Base-by-base conservation (phyloP, 2,329 filamentous ascomycete species). In the Scedosporium boydii region DNA sequence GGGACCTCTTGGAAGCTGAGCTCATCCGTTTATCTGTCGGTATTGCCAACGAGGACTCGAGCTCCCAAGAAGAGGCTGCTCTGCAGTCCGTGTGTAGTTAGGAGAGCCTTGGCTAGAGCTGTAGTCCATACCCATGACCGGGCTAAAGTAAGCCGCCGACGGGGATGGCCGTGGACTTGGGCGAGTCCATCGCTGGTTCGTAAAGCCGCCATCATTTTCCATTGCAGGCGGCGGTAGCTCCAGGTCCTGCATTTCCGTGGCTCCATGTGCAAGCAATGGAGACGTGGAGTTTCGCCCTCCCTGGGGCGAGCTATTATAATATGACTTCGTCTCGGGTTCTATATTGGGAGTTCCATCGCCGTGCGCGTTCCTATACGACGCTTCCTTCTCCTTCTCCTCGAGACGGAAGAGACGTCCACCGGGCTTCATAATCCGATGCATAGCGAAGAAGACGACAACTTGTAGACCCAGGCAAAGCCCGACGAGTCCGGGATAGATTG, bases 321-420 rank as follows among this genome's bases (percentile, higher is more conserved):
- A 38, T 34, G 27, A 7, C 27, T 27, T 34, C 1, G 23, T 9
- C 14, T 34, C 23, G 14, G 6, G 55, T n/a, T 38, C 55, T 1
- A 12, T 58, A 12, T 29, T 18, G 16, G 27, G 14, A 16, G 26
- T 58, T 27, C 55, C 23, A 12, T 23, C 55, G 58, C 68, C 70
- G 12, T 71, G 78, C 10, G 64, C 44, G 9, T 44, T 59, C 9
- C 63, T 55, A 7, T 66, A 66, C 18, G 67, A 67, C 2, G 38
- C 29, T 61, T 64, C 64, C 55, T 62, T 65, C 14, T 61, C 56
- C 23, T 65, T 58, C 38, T 66, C 63, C 3, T 63, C 59, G 7
- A 62, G 62, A 14, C 65, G 62, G 58, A 66, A 66, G 34, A 66
- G 56, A 9, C 53, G 38, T 12, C 51, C 63, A 6, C 63, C 65